These are phyloP conservation scores for Micractinium sp. DNA, from an alignment of 139 green algal genomes.

Conservation along the genomic window DNA sequence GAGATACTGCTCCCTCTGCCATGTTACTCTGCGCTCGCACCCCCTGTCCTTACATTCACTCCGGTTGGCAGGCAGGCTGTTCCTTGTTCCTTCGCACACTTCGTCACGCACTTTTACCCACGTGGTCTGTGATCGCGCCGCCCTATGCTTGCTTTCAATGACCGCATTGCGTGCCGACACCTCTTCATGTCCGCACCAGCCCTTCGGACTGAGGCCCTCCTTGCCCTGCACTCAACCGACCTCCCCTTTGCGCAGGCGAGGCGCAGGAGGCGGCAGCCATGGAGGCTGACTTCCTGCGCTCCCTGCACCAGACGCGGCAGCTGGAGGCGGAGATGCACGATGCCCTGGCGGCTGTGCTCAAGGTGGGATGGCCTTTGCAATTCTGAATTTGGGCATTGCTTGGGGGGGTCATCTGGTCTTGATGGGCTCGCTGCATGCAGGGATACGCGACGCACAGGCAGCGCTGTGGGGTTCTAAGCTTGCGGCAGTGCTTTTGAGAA, in stretches of 20 bases:
- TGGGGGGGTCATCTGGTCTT: neutral
- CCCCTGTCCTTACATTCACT: neutral
- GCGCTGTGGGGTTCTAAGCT: neutral
- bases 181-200: neutral
- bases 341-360: conserved; percentile 20
- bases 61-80: no score
- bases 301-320: conserved; percentile 37
- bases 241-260: conserved; percentile 25
- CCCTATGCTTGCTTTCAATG: neutral
- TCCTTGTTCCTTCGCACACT: neutral
- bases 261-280: conserved; percentile 34
- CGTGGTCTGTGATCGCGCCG: no score
- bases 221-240: neutral
- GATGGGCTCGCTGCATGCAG: neutral
- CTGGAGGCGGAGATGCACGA: conserved; percentile 38
- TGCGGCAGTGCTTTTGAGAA: neutral
- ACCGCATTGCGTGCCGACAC: neutral
- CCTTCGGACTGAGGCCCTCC: neutral
- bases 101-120: no score
- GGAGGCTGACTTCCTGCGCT: conserved; percentile 50
- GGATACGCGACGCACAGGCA: neutral
- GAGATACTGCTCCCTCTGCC: neutral
- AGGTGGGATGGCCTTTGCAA: conserved; percentile 24
- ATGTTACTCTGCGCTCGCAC: neutral
- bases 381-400: neutral